Evolutionary conservation across 345 rosid species (phyloP).

Genomic region (Melastoma malabathricum): DNA sequence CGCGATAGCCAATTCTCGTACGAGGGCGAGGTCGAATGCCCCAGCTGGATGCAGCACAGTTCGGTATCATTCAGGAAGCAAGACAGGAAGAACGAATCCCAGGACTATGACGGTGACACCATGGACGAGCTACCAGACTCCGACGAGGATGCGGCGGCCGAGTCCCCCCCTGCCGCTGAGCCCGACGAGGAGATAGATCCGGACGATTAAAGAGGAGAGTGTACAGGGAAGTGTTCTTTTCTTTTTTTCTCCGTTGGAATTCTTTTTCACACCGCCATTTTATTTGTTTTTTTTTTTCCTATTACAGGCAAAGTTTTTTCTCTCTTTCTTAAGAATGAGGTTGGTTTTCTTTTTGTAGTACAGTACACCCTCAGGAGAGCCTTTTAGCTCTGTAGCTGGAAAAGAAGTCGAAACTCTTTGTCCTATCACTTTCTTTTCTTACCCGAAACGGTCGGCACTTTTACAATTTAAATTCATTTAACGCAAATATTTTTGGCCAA

Average conservation of each 20-base stretch:
- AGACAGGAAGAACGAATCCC: slow-evolving; percentile 29
- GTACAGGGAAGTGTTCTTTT: slow-evolving; percentile 7
- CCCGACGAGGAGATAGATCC: slow-evolving; percentile 97
- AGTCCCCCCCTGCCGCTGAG: slow-evolving; percentile 33
- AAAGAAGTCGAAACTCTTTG: no score
- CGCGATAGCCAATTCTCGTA: slow-evolving; percentile 16
- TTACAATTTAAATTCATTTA: no score
- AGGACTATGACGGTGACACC: slow-evolving; percentile 44
- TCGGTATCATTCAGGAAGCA: slow-evolving; percentile 14
- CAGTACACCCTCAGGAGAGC: no score
- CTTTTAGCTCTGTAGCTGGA: no score
- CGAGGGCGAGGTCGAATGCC: slow-evolving; percentile 85
- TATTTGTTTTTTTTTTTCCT: no score
- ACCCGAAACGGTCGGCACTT: no score
- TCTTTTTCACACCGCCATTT: background rate
- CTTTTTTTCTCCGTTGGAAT: background rate
- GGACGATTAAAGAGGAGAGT: slow-evolving; percentile 40
- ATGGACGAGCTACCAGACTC: slow-evolving; percentile 39
- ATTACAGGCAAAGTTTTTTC: no score
- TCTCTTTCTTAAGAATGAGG: no score
- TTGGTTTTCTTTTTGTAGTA: no score
- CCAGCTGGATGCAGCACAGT: slow-evolving; percentile 62
- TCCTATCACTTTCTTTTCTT: no score
- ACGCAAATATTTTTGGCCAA: no score
- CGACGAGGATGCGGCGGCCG: slow-evolving; percentile 31